Percentiles rank a stretch among this genome's conserved stretches.
phyloP scores from a whole-genome alignment of 2,329 filamentous ascomycete species.

The Sarocladium kiliense region DNA sequence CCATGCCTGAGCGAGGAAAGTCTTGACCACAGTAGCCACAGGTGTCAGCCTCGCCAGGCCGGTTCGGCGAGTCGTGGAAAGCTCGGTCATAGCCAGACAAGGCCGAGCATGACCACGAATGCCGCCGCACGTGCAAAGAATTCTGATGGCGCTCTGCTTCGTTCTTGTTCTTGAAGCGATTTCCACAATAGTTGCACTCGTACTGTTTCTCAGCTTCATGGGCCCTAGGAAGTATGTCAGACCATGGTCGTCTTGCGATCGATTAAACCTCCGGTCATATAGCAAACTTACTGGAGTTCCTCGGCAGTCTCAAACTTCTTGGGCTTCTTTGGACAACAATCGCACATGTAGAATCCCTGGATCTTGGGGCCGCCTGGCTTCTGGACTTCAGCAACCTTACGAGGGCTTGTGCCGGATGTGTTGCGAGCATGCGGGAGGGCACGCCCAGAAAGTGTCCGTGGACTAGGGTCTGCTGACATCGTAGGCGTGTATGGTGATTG shows the following conservation, averaged over 20 bases:
- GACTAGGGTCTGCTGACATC: slow-evolving; percentile 44
- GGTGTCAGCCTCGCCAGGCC: slow-evolving; percentile 65
- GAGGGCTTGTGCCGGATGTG: slow-evolving; percentile 43
- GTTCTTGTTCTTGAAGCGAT: slow-evolving; percentile 98
- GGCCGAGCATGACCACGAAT: slow-evolving; percentile 96
- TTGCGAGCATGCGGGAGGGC: slow-evolving; percentile 36
- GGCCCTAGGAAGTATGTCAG: slow-evolving; percentile 43
- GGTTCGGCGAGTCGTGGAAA: slow-evolving; percentile 74
- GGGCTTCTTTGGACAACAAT: slow-evolving; percentile 95
- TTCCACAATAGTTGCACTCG: slow-evolving; percentile 85
- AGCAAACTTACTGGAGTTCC: slow-evolving; percentile 66
- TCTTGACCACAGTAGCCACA: slow-evolving; percentile 97
- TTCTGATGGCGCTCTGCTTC: slow-evolving; percentile 96
- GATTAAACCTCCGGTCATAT: background rate
- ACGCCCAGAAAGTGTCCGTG: slow-evolving; percentile 36
- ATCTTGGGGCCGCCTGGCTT: slow-evolving; percentile 44
- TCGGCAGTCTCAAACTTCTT: slow-evolving; percentile 87
- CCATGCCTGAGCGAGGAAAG: slow-evolving; percentile 54
- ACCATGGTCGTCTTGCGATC: slow-evolving; percentile 11
- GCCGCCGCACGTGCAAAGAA: slow-evolving; percentile 82
- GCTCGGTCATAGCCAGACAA: slow-evolving; percentile 72
- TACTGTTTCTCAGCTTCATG: slow-evolving; percentile 97
- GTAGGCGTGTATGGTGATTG: slow-evolving; percentile 46
- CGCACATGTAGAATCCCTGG: slow-evolving; percentile 61
- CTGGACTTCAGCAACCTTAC: slow-evolving; percentile 45